Base-by-base conservation (phyloP, 495 filamentous ascomycete genomes). In the Hyphodiscus hymeniophilus region DNA sequence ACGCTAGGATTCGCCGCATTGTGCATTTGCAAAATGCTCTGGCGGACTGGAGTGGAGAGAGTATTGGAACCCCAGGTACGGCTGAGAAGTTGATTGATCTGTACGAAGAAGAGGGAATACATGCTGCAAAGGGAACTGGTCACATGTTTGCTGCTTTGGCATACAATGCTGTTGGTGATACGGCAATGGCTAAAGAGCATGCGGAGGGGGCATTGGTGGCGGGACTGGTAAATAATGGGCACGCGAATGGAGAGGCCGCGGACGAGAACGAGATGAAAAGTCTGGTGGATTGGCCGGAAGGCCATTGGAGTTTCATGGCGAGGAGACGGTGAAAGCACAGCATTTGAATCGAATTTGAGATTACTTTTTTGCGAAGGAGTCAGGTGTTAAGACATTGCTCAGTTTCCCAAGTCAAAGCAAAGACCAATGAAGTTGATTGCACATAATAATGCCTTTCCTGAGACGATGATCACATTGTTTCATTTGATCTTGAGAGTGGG, bases 101-200 rank as follows among this genome's bases (percentile, higher is more conserved):
- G 3, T 57, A 57, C 20, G 32, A 43, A 21, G 16, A 43, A 20
- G 55, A 57, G 23, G 15, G 50, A 10, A 3, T 57, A 4, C 44
- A 57, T 35, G 50, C 55, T 2, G 55, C 55, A 6, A 38, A 41
- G 6, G 55, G 45, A 1, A 57, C 42, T n/a, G 55, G 55, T 1
- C 47, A 57, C 28, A 40, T 52, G 33, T 45, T 57, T 36, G 55
- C 55, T 16, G 50, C 50, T 11, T 23, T 46, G 17, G 55, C 45
- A 17, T 51, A 53, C 45, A 57, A 57, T 53, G 50, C 45, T n/a
- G 46, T 53, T 11, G 55, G 55, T 6, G 35, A 57, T 39, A 41
- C 23, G 17, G 17, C 3, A 7, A 38, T 16, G 23, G 50, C 55
- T 17, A 31, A 47, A 8, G 32, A 40, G 31, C 50, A 57, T 48